Percentiles rank a stretch among this genome's conserved stretches.
Evolutionary conservation across 2,329 filamentous ascomycete species (phyloP).

Genomic region (Aspergillus calidoustus): DNA sequence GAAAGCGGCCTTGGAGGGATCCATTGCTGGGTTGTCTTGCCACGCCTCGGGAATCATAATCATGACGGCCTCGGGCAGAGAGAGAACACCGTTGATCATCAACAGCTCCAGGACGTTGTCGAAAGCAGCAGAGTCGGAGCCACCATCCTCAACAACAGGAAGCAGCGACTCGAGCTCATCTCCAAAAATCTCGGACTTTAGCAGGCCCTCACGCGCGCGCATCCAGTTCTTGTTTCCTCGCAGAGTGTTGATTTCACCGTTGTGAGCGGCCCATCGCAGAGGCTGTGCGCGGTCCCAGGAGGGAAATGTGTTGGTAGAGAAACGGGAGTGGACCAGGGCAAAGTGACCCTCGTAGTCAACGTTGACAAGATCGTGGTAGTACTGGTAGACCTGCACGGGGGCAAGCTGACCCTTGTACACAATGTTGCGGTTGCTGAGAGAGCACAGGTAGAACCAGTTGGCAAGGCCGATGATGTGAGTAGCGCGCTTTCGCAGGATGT

Average conservation of each 20-base stretch:
- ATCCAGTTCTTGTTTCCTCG: constrained; percentile 99
- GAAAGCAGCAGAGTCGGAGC: constrained; percentile 95
- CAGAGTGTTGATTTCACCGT: constrained; percentile 97
- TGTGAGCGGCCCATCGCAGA: constrained; percentile 94
- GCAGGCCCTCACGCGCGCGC: constrained; percentile 91
- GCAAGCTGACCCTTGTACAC: constrained; percentile 98
- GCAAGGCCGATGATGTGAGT: constrained; percentile 93
- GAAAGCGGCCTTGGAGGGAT: constrained; percentile 93
- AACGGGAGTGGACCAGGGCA: constrained; percentile 93
- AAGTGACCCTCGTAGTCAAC: constrained; percentile 98
- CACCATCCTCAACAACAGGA: constrained; percentile 93
- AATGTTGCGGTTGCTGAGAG: constrained; percentile 96
- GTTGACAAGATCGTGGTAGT: constrained; percentile 95
- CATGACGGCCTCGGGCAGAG: constrained; percentile 95
- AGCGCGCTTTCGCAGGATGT: constrained; percentile 89
- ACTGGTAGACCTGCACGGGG: constrained; percentile 94
- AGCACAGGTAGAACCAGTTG: constrained; percentile 99
- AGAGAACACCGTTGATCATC: constrained; percentile 93
- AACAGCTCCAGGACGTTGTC: constrained; percentile 95
- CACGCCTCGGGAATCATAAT: constrained; percentile 98
- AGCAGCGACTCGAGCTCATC: constrained; percentile 90
- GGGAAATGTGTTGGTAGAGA: constrained; percentile 97
- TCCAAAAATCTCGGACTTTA: constrained; percentile 90
- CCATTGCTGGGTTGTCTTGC: constrained; percentile 92
- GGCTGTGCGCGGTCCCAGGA: constrained; percentile 98